Conservation (phyloP, 345 rosid genomes). For the Raphanus raphanistrum region DNA sequence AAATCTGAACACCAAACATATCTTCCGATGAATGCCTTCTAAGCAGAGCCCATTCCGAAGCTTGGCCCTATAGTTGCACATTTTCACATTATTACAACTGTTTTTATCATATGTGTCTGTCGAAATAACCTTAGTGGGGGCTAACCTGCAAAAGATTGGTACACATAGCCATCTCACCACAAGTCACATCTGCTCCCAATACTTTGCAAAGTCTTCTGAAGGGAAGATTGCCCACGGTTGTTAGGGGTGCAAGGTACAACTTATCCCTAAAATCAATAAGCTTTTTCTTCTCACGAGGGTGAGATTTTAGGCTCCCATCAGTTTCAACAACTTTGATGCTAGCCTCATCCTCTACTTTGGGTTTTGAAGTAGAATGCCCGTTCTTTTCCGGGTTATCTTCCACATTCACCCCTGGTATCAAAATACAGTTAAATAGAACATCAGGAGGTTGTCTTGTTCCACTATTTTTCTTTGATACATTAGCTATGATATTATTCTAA, state of each 20-base stretch:
- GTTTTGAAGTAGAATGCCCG: conserved; percentile 30
- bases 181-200: conserved; percentile 88
- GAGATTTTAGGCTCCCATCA: conserved; percentile 59
- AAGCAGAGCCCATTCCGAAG: conserved; percentile 98
- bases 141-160: conserved; percentile 89
- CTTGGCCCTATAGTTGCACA: conserved; percentile 67
- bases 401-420: conserved; percentile 44
- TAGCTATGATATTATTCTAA: neutral
- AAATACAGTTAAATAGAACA: conserved; percentile 7
- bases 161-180: conserved; percentile 99
- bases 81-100: conserved; percentile 5
- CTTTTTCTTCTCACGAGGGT: conserved; percentile 76
- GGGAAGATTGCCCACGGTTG: conserved; percentile 97
- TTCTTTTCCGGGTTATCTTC: conserved; percentile 32
- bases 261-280: conserved; percentile 84
- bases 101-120: conserved; percentile 3
- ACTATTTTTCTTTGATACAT: neutral
- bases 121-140: conserved; percentile 11
- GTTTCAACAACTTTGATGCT: conserved; percentile 46
- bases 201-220: conserved; percentile 91
- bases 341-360: conserved; percentile 29
- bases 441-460: conserved; percentile 11
- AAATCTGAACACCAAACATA: conserved; percentile 94
- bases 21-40: conserved; percentile 89
- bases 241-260: conserved; percentile 90